These are phyloP conservation scores for Corymbia calophylla DNA, from an alignment of 441 rosid species.

Conservation along the genomic window DNA sequence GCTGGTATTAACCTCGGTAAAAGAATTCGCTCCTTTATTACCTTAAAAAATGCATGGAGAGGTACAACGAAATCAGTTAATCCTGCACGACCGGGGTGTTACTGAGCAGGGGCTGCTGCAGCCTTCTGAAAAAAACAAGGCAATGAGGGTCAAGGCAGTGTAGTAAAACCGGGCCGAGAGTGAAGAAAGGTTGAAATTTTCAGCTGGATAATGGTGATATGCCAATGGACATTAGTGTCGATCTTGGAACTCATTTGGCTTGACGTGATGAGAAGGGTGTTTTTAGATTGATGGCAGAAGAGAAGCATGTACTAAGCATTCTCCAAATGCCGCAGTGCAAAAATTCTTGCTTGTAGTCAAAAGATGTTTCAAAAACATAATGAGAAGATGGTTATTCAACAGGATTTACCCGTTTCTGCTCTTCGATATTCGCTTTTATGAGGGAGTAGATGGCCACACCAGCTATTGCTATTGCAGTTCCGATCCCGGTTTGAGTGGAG, in stretches of 20 bases:
- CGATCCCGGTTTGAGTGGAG: slow-evolving; percentile 65
- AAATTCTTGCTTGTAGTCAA: neutral
- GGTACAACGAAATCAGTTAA: neutral
- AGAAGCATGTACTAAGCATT: neutral
- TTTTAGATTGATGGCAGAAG: neutral
- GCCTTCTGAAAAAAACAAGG: slow-evolving; percentile 28
- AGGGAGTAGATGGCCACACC: slow-evolving; percentile 67
- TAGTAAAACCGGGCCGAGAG: neutral
- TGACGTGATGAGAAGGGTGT: neutral
- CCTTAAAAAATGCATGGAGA: neutral
- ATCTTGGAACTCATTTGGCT: neutral
- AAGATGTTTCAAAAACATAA: neutral
- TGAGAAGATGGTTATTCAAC: neutral
- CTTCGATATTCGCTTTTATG: slow-evolving; percentile 63
- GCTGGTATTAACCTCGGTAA: neutral
- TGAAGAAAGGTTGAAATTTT: neutral
- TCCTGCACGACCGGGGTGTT: neutral
- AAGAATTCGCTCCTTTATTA: neutral
- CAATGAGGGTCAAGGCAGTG: neutral
- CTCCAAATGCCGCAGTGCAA: neutral
- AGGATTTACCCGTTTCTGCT: slow-evolving; percentile 42
- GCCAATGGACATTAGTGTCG: neutral
- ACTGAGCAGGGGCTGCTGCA: slow-evolving; percentile 14
- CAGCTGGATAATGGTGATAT: neutral
- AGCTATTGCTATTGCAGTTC: slow-evolving; percentile 59